phyloP scores from a whole-genome alignment of 2,329 filamentous ascomycete genomes.

The Aspergillus sp. region DNA sequence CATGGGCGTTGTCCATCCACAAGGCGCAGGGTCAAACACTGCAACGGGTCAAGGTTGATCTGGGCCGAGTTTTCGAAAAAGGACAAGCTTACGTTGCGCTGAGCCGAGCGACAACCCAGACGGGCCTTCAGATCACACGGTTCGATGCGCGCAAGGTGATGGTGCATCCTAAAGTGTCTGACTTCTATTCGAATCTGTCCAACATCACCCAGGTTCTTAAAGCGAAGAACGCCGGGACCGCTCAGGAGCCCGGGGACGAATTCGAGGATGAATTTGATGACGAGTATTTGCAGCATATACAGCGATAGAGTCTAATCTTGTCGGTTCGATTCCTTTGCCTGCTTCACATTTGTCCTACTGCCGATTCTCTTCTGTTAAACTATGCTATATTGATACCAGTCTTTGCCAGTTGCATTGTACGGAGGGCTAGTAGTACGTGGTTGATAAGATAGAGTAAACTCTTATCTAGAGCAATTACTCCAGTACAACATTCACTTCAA shows the following conservation, averaged over 20 bases:
- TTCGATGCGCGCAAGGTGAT: slow-evolving; percentile 90
- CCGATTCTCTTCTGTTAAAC: too few relatives aligned
- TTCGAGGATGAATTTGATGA: slow-evolving; percentile 38
- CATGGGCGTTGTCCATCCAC: slow-evolving; percentile 95
- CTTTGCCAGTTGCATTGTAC: too few relatives aligned
- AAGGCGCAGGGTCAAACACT: slow-evolving; percentile 95
- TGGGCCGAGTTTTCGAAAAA: slow-evolving; percentile 89
- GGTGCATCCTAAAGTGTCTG: slow-evolving; percentile 77
- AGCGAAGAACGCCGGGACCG: slow-evolving; percentile 12
- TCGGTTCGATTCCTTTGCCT: too few relatives aligned
- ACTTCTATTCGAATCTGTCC: slow-evolving; percentile 76
- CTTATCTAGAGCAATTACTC: too few relatives aligned
- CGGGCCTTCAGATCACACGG: slow-evolving; percentile 74
- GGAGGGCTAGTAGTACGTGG: too few relatives aligned
- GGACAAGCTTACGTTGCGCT: slow-evolving; percentile 96
- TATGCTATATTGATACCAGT: too few relatives aligned
- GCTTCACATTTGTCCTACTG: too few relatives aligned
- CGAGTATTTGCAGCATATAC: slow-evolving; percentile 19
- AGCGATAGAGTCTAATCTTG: too few relatives aligned
- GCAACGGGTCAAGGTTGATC: slow-evolving; percentile 86
- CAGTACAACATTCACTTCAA: too few relatives aligned
- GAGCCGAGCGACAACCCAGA: slow-evolving; percentile 80
- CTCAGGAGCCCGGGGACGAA: slow-evolving; percentile 24
- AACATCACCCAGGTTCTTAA: slow-evolving; percentile 52
- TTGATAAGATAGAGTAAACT: too few relatives aligned